phyloP scores from a whole-genome alignment of 2,329 filamentous ascomycete genomes.

The Aspergillus floridensis region DNA sequence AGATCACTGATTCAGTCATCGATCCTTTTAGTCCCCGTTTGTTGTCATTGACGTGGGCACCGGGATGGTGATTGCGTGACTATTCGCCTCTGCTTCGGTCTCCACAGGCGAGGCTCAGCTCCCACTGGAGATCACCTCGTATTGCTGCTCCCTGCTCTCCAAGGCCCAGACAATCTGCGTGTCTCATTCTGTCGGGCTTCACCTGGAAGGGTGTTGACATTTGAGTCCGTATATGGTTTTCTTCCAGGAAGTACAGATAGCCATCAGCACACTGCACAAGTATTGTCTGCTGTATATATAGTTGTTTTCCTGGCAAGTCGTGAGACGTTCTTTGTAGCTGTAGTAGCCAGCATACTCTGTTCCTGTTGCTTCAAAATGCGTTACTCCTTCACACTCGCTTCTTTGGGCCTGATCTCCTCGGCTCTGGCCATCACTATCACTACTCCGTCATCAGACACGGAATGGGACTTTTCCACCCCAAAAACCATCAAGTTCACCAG shows the following conservation, averaged over 20 bases:
- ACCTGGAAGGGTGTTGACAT: not conserved
- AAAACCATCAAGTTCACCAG: slow-evolving; percentile 6
- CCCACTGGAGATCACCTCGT: slow-evolving; percentile 1
- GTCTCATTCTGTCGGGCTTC: not conserved
- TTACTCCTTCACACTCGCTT: not conserved
- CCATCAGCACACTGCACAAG: not conserved
- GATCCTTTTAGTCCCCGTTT: not conserved
- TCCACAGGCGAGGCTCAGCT: not conserved
- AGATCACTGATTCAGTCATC: slow-evolving; percentile 1
- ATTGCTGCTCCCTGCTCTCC: not conserved
- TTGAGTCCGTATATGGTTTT: not conserved
- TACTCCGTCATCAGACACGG: not conserved
- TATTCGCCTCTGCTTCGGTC: not conserved
- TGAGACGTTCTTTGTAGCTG: not conserved
- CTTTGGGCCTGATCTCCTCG: not conserved
- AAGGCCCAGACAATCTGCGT: not conserved
- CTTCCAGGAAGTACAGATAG: no score
- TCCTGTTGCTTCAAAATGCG: not conserved
- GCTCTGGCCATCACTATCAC: slow-evolving; percentile 4
- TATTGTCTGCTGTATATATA: not conserved
- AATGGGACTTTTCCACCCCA: slow-evolving; percentile 3
- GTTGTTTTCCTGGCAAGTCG: not conserved
- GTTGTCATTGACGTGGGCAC: slow-evolving; percentile 1
- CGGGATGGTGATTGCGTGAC: no score
- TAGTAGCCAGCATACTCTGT: not conserved